Conservation (phyloP, 345 rosid species). For the Rhizophora mangle region DNA sequence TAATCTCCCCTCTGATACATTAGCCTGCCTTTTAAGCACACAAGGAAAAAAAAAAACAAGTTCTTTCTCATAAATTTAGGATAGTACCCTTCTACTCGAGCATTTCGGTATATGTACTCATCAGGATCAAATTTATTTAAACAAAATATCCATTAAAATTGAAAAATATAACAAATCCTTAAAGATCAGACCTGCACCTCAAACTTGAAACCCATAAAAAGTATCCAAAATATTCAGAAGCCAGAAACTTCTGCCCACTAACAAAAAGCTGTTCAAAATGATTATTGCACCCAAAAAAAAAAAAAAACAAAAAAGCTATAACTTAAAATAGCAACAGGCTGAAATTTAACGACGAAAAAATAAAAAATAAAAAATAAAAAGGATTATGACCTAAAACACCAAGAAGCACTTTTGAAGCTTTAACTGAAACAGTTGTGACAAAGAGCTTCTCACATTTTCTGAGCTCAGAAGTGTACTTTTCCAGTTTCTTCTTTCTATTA, state of each 20-base stretch:
- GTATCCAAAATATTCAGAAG: not conserved
- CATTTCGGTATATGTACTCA: too few species aligned
- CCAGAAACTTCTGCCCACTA: conserved; percentile 1
- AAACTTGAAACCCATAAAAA: not conserved
- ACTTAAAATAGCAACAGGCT: not conserved
- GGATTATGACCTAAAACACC: conserved; percentile 43
- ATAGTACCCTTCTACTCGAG: not conserved
- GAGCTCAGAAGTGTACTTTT: conserved; percentile 26
- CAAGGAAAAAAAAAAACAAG: too few species aligned
- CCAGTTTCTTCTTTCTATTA: conserved; percentile 15
- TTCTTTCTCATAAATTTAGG: too few species aligned
- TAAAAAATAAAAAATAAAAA: too few species aligned
- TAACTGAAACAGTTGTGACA: conserved; percentile 15
- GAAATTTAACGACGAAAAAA: too few species aligned
- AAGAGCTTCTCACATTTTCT: conserved; percentile 33
- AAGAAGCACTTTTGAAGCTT: conserved; percentile 18
- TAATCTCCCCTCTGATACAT: too few species aligned
- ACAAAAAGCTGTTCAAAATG: not conserved
- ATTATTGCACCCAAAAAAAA: too few species aligned
- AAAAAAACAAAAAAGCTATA: not conserved
- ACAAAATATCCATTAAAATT: not conserved
- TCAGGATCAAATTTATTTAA: not conserved
- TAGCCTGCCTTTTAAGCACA: too few species aligned
- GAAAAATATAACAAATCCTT: not conserved
- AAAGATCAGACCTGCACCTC: conserved; percentile 4